These are phyloP conservation scores for Lactarius psammicola DNA, from an alignment of 768 basidiomycete species.

Conservation along the genomic window DNA sequence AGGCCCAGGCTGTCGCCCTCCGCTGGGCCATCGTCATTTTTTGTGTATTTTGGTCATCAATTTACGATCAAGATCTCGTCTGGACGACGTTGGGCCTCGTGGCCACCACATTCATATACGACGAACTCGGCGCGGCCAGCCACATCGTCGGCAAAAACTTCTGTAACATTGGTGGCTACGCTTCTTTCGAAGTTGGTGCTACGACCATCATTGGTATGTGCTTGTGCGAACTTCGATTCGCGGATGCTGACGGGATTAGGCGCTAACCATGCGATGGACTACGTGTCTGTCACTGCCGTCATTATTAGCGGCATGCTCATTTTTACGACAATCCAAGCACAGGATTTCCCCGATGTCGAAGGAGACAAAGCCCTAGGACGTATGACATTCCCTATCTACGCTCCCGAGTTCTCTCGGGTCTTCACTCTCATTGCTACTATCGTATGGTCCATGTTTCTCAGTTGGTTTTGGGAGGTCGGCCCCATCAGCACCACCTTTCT, in stretches of 20 bases:
- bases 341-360: slow-evolving; percentile 33
- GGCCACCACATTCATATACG: slow-evolving; percentile 30
- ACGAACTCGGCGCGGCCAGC: slow-evolving; percentile 23
- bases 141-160: slow-evolving; percentile 30
- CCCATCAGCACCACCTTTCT: slow-evolving; percentile 25
- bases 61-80: slow-evolving; percentile 23
- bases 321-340: slow-evolving; percentile 32
- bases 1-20: slow-evolving; percentile 24
- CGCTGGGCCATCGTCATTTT: slow-evolving; percentile 28
- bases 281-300: slow-evolving; percentile 29
- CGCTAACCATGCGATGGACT: slow-evolving; percentile 25
- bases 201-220: slow-evolving; percentile 26
- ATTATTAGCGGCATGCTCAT: slow-evolving; percentile 29
- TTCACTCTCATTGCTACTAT: slow-evolving; percentile 30
- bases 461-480: slow-evolving; percentile 29
- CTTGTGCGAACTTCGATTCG: slow-evolving; percentile 11
- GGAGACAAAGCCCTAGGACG: slow-evolving; percentile 31
- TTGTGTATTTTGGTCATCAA: slow-evolving; percentile 27
- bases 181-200: slow-evolving; percentile 31
- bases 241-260: slow-evolving; percentile 25
- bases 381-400: slow-evolving; percentile 31
- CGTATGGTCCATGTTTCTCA: slow-evolving; percentile 30
- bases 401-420: slow-evolving; percentile 28
- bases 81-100: slow-evolving; percentile 28
- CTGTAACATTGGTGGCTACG: slow-evolving; percentile 30